A percentile compares a stretch with the other conserved stretches of the same genome.
phyloP scores from a whole-genome alignment of 768 basidiomycete genomes.

The Crucibulum laeve region DNA sequence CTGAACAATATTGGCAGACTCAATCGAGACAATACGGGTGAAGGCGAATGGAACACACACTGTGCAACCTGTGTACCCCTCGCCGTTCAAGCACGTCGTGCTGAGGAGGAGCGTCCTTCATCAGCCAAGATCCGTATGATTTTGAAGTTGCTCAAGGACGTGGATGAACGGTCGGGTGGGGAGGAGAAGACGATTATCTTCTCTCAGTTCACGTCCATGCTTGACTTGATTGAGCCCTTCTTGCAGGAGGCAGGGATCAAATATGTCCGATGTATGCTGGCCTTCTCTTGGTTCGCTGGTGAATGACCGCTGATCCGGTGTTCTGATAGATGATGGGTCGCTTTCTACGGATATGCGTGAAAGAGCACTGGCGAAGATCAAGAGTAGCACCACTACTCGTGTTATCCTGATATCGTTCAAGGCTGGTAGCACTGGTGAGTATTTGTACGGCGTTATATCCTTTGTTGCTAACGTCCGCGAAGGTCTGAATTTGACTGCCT shows the following conservation, averaged over 20 bases:
- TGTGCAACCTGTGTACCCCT: conserved; percentile 60
- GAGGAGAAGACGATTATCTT: conserved; percentile 95
- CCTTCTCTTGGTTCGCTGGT: conserved; percentile 4
- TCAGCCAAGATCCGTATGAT: conserved; percentile 90
- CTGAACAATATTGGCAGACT: conserved; percentile 25
- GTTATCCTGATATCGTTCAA: conserved; percentile 97
- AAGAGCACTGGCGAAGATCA: conserved; percentile 69
- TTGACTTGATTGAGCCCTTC: conserved; percentile 86
- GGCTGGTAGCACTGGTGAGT: conserved; percentile 85
- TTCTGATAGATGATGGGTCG: conserved; percentile 73
- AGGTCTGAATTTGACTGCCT: conserved; percentile 89
- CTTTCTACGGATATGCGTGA: conserved; percentile 80
- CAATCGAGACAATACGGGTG: conserved; percentile 28
- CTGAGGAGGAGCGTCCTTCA: conserved; percentile 53
- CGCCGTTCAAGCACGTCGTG: conserved; percentile 40
- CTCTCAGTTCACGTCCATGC: conserved; percentile 86
- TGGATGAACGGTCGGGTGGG: conserved; percentile 51
- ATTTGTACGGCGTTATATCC: conserved; percentile 1
- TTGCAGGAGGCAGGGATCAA: conserved; percentile 60
- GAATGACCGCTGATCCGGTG: conserved; percentile 2
- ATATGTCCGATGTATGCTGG: conserved; percentile 80
- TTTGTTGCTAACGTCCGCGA: conserved; percentile 4
- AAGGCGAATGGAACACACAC: conserved; percentile 37
- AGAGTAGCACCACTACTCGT: conserved; percentile 45
- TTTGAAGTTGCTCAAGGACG: conserved; percentile 62